phyloP scores from a whole-genome alignment of 768 basidiomycete genomes.

The Boletus subparvulus region DNA sequence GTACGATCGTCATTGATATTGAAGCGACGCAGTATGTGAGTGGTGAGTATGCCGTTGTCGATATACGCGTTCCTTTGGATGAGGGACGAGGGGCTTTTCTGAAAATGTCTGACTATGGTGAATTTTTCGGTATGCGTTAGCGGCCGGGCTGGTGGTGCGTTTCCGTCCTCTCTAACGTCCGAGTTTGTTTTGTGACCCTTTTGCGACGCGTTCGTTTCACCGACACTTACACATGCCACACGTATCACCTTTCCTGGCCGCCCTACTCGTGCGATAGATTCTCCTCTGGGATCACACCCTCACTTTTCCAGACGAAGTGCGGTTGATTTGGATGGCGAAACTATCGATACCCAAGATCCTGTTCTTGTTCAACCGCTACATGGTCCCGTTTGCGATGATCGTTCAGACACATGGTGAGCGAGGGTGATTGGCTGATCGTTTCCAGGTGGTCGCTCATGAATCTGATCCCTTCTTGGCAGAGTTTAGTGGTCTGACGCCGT shows the following conservation, averaged over 20 bases:
- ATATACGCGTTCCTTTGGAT: not conserved
- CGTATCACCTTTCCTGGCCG: not conserved
- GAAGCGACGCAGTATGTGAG: slow-evolving; percentile 25
- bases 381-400: slow-evolving; percentile 32
- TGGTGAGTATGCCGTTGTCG: slow-evolving; percentile 14
- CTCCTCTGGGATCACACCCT: slow-evolving; percentile 36
- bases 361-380: slow-evolving; percentile 37
- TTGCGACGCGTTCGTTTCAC: not conserved
- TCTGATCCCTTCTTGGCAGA: slow-evolving; percentile 10
- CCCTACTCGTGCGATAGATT: slow-evolving; percentile 17
- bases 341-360: slow-evolving; percentile 31
- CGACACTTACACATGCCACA: not conserved
- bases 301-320: slow-evolving; percentile 35
- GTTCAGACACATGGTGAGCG: slow-evolving; percentile 31
- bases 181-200: not conserved
- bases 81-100: not conserved
- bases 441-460: not conserved
- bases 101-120: slow-evolving; percentile 1
- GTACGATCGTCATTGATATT: slow-evolving; percentile 2
- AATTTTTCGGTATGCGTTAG: not conserved
- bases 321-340: slow-evolving; percentile 32
- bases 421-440: not conserved
- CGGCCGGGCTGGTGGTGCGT: slow-evolving; percentile 27
- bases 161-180: not conserved
- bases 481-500: slow-evolving; percentile 16